phyloP scores from a whole-genome alignment of 805 yeast genomes.

The Yamadazyma sp. region DNA sequence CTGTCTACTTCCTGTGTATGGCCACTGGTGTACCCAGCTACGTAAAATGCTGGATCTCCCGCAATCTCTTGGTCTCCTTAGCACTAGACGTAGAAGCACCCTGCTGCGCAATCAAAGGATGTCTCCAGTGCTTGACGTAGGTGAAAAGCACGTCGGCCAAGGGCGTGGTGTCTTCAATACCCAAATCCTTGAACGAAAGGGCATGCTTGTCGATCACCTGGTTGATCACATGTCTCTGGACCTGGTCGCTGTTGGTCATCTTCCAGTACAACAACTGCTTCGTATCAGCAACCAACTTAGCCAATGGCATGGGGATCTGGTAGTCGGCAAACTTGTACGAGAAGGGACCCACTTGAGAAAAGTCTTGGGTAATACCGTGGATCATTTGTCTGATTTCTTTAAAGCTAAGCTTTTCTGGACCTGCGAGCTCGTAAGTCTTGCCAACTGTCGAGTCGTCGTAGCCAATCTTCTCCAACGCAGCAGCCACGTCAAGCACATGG shows the following conservation, averaged over 20 bases:
- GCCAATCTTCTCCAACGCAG: constrained; percentile 74
- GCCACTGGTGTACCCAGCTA: no score
- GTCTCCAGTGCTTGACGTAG: constrained; percentile 50
- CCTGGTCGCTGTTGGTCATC: constrained; percentile 66
- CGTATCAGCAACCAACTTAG: constrained; percentile 45
- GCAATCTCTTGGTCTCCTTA: constrained; percentile 42
- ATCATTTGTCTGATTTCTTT: constrained; percentile 69
- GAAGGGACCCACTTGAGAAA: constrained; percentile 45
- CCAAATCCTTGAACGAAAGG: constrained; percentile 67
- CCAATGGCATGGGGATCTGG: constrained; percentile 43
- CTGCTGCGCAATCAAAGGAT: constrained; percentile 48
- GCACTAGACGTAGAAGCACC: constrained; percentile 36
- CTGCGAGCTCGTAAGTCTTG: constrained; percentile 69
- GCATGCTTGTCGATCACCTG: constrained; percentile 64
- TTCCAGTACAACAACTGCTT: constrained; percentile 46
- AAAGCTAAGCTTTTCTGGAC: constrained; percentile 63
- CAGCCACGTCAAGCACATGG: constrained; percentile 76
- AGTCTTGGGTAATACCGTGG: constrained; percentile 57
- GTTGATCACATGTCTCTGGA: constrained; percentile 68
- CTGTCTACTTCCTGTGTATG: constrained; percentile 1
- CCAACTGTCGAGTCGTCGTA: constrained; percentile 81
- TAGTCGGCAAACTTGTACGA: constrained; percentile 44
- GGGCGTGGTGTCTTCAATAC: constrained; percentile 47
- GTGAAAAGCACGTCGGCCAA: constrained; percentile 47
- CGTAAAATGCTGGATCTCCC: constrained; percentile 46